Evolutionary conservation across 1,139 yeast species (phyloP).

Genomic region (Lodderomyces parapsilosis): DNA sequence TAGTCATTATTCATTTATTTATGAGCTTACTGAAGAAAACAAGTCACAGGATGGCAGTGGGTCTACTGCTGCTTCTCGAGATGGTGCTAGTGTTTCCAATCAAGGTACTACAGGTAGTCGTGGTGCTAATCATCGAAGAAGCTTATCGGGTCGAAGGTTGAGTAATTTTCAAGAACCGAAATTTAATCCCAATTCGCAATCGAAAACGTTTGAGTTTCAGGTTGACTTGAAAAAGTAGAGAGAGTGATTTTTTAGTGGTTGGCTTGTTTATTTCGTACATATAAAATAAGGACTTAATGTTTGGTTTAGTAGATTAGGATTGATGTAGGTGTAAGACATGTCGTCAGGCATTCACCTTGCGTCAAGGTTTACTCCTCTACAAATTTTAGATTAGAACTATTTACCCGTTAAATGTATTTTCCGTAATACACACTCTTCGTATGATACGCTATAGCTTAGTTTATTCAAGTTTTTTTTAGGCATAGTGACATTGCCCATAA

Average conservation of each 20-base stretch:
- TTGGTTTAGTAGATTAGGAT: neutral
- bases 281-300: constrained; percentile 2
- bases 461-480: no score
- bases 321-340: no score
- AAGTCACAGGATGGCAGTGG: no score
- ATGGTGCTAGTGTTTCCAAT: neutral
- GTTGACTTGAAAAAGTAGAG: constrained; percentile 19
- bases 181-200: constrained; percentile 29
- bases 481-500: no score
- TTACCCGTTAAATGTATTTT: no score
- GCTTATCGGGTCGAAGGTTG: neutral
- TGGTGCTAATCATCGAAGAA: neutral
- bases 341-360: no score
- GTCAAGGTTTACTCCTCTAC: no score
- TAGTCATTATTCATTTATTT: constrained; percentile 20
- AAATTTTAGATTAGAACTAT: no score
- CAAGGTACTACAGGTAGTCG: neutral
- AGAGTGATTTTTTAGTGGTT: constrained; percentile 1
- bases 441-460: no score
- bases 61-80: neutral
- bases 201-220: constrained; percentile 40
- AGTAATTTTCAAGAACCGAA: constrained; percentile 6
- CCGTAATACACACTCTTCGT: no score
- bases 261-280: no score
- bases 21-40: constrained; percentile 16